Evolutionary conservation across 2,329 filamentous ascomycete genomes (phyloP).

Genomic region (Corniculantispora saksenae): DNA sequence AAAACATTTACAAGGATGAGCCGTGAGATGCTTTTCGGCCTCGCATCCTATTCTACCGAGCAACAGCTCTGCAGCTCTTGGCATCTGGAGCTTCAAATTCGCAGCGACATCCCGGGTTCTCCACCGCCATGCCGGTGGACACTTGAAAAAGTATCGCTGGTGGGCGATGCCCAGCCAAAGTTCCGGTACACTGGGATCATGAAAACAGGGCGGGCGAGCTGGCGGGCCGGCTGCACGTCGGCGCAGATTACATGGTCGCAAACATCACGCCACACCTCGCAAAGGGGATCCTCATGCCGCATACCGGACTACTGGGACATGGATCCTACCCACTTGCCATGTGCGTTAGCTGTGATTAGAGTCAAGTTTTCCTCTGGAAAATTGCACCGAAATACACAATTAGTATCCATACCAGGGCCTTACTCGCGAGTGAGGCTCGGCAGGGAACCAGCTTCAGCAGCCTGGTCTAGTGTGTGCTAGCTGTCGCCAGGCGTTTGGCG

Average conservation of each 20-base stretch:
- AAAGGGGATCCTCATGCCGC: background rate
- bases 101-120: background rate
- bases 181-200: background rate
- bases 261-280: constrained; percentile 2
- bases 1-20: background rate
- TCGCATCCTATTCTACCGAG: background rate
- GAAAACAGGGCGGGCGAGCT: background rate
- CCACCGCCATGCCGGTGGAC: background rate
- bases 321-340: constrained; percentile 8
- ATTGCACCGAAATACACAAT: too few relatives aligned
- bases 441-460: background rate
- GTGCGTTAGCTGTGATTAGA: background rate
- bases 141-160: background rate
- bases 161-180: background rate
- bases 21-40: background rate
- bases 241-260: background rate
- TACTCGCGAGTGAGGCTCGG: background rate
- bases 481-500: background rate
- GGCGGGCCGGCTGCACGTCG: background rate
- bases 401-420: too few relatives aligned
- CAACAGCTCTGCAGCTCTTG: background rate
- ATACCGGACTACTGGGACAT: background rate
- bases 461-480: background rate
- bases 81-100: background rate
- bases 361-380: too few relatives aligned